Percentiles rank a stretch among this genome's conserved stretches.
Conservation (phyloP, 73 alveolate genomes). For the Urostyla sp. region DNA sequence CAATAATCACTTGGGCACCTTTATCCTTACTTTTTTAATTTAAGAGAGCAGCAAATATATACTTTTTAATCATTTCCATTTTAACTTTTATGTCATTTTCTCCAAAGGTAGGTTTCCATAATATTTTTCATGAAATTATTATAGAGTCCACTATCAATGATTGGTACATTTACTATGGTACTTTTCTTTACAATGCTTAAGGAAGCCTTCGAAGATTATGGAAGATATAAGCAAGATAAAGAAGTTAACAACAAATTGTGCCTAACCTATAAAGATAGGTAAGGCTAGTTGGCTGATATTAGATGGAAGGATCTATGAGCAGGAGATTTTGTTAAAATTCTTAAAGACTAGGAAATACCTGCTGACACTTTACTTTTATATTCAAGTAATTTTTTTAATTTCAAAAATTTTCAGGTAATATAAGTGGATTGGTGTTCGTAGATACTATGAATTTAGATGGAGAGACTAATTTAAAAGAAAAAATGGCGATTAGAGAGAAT, state of each 20-base stretch:
- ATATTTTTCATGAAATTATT: not conserved
- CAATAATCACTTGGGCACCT: conserved; percentile 62
- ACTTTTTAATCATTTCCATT: conserved; percentile 78
- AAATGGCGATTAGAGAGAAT: conserved; percentile 50
- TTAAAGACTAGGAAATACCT: conserved; percentile 74
- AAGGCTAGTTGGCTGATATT: conserved; percentile 6
- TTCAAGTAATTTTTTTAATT: too few relatives aligned
- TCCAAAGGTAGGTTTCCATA: conserved; percentile 42
- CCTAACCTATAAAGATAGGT: not conserved
- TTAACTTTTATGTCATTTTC: conserved; percentile 71
- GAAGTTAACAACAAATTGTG: conserved; percentile 63
- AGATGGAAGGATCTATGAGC: conserved; percentile 65
- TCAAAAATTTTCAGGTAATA: conserved; percentile 14
- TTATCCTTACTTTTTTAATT: conserved; percentile 74
- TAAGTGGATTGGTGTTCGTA: conserved; percentile 70
- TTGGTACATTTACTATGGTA: conserved; percentile 87
- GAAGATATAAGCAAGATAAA: conserved; percentile 77
- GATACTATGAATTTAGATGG: conserved; percentile 95
- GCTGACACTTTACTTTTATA: conserved; percentile 72
- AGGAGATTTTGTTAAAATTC: conserved; percentile 60
- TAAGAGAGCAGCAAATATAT: conserved; percentile 75
- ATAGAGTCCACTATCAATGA: conserved; percentile 78
- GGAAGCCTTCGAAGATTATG: conserved; percentile 87
- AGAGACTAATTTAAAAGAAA: conserved; percentile 89
- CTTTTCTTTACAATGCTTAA: conserved; percentile 87